Evolutionary conservation across 108 stramenopile genomes (phyloP).

Genomic region (Cyclotella kingstonii): DNA sequence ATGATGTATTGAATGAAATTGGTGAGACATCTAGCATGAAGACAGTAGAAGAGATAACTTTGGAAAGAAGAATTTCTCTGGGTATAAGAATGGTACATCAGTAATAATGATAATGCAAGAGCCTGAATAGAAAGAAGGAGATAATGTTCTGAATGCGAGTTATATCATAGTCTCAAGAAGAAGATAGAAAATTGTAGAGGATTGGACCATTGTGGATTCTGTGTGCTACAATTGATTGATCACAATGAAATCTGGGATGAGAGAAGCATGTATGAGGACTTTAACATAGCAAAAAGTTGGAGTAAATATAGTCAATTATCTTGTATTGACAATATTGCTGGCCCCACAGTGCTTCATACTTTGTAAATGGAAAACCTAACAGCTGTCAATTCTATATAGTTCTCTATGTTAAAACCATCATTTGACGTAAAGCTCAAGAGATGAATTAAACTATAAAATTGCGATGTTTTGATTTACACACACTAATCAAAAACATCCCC

Average conservation of each 20-base stretch:
- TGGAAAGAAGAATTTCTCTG: conserved; percentile 6
- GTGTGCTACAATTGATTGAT: conserved; percentile 66
- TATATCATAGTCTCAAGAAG: conserved; percentile 76
- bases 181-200: conserved; percentile 80
- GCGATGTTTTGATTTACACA: too few species aligned
- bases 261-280: conserved; percentile 68
- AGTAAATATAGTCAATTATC: conserved; percentile 44
- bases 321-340: conserved; percentile 79
- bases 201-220: conserved; percentile 74
- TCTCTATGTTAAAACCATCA: background rate
- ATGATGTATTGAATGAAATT: conserved; percentile 73
- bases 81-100: conserved; percentile 53
- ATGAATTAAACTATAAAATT: too few species aligned
- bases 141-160: conserved; percentile 53
- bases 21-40: conserved; percentile 63
- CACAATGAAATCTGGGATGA: conserved; percentile 59
- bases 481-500: too few species aligned
- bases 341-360: conserved; percentile 68
- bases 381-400: background rate
- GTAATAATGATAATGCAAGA: conserved; percentile 64
- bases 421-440: background rate
- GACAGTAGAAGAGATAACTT: too few species aligned
- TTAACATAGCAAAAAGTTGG: conserved; percentile 49
- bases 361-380: conserved; percentile 5
- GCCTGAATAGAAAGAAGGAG: conserved; percentile 42